Conservation (phyloP, 768 basidiomycete species). For the Naganishia kalamii region DNA sequence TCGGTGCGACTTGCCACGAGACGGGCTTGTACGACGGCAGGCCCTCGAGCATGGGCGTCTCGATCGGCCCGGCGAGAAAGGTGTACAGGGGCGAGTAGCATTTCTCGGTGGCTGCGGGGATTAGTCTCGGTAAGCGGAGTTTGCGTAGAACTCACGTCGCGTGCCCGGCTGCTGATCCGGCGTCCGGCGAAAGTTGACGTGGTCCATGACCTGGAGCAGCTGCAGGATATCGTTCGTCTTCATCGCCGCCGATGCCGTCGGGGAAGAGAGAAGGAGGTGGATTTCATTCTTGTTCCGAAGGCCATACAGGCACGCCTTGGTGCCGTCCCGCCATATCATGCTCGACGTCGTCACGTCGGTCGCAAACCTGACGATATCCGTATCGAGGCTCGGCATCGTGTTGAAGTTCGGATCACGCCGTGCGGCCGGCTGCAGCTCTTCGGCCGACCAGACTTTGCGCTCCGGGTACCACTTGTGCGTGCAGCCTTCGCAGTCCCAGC, state of each 20-base stretch:
- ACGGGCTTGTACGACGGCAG: conserved; percentile 27
- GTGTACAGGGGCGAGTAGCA: conserved; percentile 36
- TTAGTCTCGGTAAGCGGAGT: neutral
- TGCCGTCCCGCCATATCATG: conserved; percentile 27
- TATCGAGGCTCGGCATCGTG: conserved; percentile 28
- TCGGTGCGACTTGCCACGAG: conserved; percentile 28
- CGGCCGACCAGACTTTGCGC: conserved; percentile 24
- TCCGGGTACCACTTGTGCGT: conserved; percentile 14
- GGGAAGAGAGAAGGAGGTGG: conserved; percentile 28
- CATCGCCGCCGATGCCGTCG: neutral
- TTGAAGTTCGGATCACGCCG: conserved; percentile 20
- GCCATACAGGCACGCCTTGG: conserved; percentile 33
- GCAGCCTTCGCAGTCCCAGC: conserved; percentile 42
- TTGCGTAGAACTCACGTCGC: conserved; percentile 17
- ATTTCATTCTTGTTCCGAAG: conserved; percentile 24
- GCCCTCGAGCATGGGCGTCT: conserved; percentile 15
- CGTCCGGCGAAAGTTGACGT: conserved; percentile 25
- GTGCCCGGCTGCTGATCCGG: neutral
- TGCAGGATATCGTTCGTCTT: conserved; percentile 21
- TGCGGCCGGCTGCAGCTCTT: neutral
- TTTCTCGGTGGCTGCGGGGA: conserved; percentile 28
- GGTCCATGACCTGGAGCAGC: conserved; percentile 18
- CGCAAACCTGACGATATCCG: conserved; percentile 26
- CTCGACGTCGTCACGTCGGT: conserved; percentile 5
- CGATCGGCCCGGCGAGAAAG: conserved; percentile 31